phyloP scores from a whole-genome alignment of 495 filamentous ascomycete genomes.

The Penicillium lividum region DNA sequence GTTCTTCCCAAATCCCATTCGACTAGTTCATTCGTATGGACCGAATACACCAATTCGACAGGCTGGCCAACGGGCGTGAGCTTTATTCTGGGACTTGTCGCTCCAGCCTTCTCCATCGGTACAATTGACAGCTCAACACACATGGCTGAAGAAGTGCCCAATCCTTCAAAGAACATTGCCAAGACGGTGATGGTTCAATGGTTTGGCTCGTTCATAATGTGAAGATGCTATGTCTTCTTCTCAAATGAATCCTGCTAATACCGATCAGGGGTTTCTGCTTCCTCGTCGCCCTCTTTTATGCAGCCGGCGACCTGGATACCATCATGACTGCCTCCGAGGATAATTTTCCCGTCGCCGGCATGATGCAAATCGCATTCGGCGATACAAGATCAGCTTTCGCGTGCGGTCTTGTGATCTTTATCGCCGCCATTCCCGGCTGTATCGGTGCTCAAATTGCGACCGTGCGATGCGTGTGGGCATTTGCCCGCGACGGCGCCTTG shows the following conservation, averaged over 20 bases:
- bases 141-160: constrained; percentile 62
- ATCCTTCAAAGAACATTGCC: constrained; percentile 61
- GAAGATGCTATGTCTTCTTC: background rate
- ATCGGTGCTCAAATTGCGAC: constrained; percentile 42
- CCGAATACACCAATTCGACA: constrained; percentile 45
- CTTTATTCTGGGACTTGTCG: constrained; percentile 62
- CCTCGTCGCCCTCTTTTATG: constrained; percentile 25
- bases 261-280: constrained; percentile 45
- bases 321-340: constrained; percentile 8
- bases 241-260: background rate
- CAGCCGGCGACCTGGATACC: constrained; percentile 9
- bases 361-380: constrained; percentile 7
- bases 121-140: constrained; percentile 53
- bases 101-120: constrained; percentile 65
- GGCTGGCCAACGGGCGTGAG: constrained; percentile 59
- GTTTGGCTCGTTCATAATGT: constrained; percentile 21
- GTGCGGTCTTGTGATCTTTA: constrained; percentile 33
- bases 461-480: constrained; percentile 57
- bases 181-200: constrained; percentile 50
- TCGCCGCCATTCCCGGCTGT: constrained; percentile 26
- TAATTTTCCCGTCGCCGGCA: constrained; percentile 12
- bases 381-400: constrained; percentile 8
- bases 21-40: constrained; percentile 13
- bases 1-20: constrained; percentile 11
- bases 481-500: constrained; percentile 57